phyloP scores from a whole-genome alignment of 2,329 filamentous ascomycete species.

The Aspergillus arachidicola region DNA sequence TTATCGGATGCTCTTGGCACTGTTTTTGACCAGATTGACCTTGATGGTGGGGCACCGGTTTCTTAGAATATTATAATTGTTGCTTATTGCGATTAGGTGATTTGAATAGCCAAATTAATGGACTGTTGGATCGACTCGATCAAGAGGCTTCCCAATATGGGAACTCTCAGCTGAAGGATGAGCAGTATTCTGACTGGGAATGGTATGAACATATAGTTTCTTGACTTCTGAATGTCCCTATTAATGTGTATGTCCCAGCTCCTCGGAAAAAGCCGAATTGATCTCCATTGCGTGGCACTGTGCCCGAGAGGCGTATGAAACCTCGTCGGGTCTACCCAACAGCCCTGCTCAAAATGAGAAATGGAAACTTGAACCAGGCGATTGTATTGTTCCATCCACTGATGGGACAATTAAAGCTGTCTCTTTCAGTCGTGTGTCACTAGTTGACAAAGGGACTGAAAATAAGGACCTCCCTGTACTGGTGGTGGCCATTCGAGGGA shows the following conservation, averaged over 20 bases:
- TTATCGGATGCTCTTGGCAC: slow-evolving; percentile 6
- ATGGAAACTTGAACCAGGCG: neutral
- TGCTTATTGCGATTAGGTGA: neutral
- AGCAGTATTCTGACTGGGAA: neutral
- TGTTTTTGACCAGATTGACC: slow-evolving; percentile 6
- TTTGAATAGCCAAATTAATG: neutral
- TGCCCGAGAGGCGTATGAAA: neutral
- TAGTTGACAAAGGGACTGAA: neutral
- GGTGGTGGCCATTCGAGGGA: slow-evolving; percentile 8
- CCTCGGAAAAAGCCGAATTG: neutral
- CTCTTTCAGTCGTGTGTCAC: neutral
- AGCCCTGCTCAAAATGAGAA: too few relatives aligned
- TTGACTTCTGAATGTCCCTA: neutral
- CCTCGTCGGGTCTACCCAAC: neutral
- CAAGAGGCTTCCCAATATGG: slow-evolving; percentile 9
- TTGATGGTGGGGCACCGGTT: neutral
- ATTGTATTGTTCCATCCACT: neutral
- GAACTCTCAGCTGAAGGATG: slow-evolving; percentile 6
- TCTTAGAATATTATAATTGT: neutral
- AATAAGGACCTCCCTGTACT: slow-evolving; percentile 1
- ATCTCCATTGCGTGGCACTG: neutral
- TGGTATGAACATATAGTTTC: neutral
- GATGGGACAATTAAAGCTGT: neutral
- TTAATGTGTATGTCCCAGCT: neutral
- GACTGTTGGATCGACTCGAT: neutral